phyloP scores from a whole-genome alignment of 495 filamentous ascomycete species.

The Antarctomyces pellizariae region DNA sequence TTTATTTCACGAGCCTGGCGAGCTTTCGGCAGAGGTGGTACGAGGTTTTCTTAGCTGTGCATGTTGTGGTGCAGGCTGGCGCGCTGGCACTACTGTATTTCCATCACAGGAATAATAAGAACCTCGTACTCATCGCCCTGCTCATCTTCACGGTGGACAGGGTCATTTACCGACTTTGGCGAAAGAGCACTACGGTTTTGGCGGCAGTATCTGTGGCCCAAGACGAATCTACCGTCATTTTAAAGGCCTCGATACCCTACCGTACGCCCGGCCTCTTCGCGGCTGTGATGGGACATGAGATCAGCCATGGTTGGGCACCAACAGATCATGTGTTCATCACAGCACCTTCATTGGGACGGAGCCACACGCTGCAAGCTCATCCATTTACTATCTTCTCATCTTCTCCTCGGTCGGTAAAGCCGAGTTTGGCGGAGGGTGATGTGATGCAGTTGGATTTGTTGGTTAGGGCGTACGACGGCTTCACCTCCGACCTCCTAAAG shows the following conservation, averaged over 20 bases:
- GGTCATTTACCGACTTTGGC: slow-evolving; percentile 25
- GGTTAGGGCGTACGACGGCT: slow-evolving; percentile 31
- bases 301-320: slow-evolving; percentile 27
- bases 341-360: slow-evolving; percentile 22
- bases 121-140: slow-evolving; percentile 20
- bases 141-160: slow-evolving; percentile 33
- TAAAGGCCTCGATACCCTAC: slow-evolving; percentile 17
- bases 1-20: slow-evolving; percentile 26
- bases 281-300: slow-evolving; percentile 14
- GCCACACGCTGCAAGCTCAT: slow-evolving; percentile 27
- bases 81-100: slow-evolving; percentile 29
- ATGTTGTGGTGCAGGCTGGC: slow-evolving; percentile 27
- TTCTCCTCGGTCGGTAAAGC: no score
- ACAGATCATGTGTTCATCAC: slow-evolving; percentile 36
- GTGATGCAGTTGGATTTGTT: slow-evolving; percentile 23
- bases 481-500: slow-evolving; percentile 28
- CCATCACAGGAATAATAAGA: slow-evolving; percentile 19
- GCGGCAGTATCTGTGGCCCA: slow-evolving; percentile 24
- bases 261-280: slow-evolving; percentile 4
- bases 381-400: slow-evolving; percentile 38
- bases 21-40: slow-evolving; percentile 28
- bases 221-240: slow-evolving; percentile 24
- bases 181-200: slow-evolving; percentile 19
- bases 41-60: slow-evolving; percentile 31
- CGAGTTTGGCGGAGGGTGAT: slow-evolving; percentile 1